Percentiles rank a stretch among this genome's conserved stretches.
These are phyloP conservation scores for Lithospermum erythrorhizon DNA, from an alignment of 257 asterid genomes.

Conservation along the genomic window DNA sequence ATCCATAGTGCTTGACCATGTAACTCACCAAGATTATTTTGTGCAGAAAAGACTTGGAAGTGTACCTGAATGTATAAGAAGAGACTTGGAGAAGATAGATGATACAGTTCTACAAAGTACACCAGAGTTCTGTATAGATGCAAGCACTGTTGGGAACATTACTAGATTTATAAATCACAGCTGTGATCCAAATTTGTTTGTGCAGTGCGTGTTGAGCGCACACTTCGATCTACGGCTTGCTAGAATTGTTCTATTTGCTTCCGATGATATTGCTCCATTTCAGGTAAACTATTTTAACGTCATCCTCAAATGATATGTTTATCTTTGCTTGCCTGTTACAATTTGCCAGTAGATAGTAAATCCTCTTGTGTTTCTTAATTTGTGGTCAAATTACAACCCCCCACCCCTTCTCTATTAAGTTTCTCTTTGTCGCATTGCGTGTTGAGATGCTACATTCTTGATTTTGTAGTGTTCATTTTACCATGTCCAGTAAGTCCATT, in stretches of 20 bases:
- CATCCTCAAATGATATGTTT: background rate
- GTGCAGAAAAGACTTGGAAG: constrained; percentile 17
- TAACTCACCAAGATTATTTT: background rate
- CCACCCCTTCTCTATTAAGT: too few relatives aligned
- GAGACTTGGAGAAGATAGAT: constrained; percentile 9
- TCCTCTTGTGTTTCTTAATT: too few relatives aligned
- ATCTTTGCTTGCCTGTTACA: background rate
- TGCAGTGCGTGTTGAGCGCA: constrained; percentile 15
- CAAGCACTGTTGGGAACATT: constrained; percentile 12
- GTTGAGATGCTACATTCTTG: too few relatives aligned
- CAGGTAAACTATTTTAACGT: constrained; percentile 3
- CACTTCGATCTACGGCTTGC: constrained; percentile 16
- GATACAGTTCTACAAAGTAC: constrained; percentile 7
- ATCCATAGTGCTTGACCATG: background rate
- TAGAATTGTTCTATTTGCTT: constrained; percentile 18
- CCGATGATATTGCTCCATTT: constrained; percentile 9
- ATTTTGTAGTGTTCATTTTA: too few relatives aligned
- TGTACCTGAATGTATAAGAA: constrained; percentile 7
- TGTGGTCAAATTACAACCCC: too few relatives aligned
- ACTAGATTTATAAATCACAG: constrained; percentile 20
- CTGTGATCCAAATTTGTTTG: constrained; percentile 21
- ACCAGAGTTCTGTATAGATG: constrained; percentile 22
- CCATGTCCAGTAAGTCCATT: too few relatives aligned
- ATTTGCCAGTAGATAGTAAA: too few relatives aligned
- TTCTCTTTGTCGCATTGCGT: too few relatives aligned